These are phyloP conservation scores for Globisporangium cederbergense DNA, from an alignment of 352 stramenopile genomes.

Conservation along the genomic window DNA sequence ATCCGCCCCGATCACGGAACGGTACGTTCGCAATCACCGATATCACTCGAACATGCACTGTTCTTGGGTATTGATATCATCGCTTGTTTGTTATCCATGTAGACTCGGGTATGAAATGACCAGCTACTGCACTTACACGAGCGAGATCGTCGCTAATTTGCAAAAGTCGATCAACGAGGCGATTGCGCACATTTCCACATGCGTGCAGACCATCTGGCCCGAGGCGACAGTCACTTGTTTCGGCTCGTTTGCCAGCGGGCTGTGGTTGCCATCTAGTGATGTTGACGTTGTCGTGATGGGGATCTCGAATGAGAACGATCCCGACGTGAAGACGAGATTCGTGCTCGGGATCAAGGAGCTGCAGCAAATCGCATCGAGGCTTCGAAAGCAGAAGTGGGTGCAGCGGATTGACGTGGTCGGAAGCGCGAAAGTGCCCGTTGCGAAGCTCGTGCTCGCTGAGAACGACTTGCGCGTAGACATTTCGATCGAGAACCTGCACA, in stretches of 20 bases:
- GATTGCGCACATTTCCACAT: slow-evolving; percentile 59
- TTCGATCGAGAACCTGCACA: slow-evolving; percentile 87
- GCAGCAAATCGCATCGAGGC: slow-evolving; percentile 44
- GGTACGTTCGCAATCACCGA: slow-evolving; percentile 11
- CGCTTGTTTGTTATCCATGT: neutral
- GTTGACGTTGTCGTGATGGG: slow-evolving; percentile 87
- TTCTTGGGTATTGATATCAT: neutral
- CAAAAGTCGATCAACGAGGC: slow-evolving; percentile 66
- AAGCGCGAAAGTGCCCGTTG: slow-evolving; percentile 81
- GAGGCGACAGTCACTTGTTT: slow-evolving; percentile 70
- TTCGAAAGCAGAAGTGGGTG: slow-evolving; percentile 68
- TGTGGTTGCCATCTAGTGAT: slow-evolving; percentile 88
- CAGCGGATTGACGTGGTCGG: slow-evolving; percentile 79
- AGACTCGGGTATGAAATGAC: slow-evolving; percentile 61
- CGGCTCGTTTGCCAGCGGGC: slow-evolving; percentile 79
- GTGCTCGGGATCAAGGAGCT: slow-evolving; percentile 49
- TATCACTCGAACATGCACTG: neutral
- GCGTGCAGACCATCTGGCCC: slow-evolving; percentile 72
- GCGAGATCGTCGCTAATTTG: slow-evolving; percentile 47
- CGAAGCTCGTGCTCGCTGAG: slow-evolving; percentile 68
- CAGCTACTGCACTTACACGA: slow-evolving; percentile 63
- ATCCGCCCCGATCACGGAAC: slow-evolving; percentile 30
- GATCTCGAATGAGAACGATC: slow-evolving; percentile 36
- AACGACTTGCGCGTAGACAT: slow-evolving; percentile 81
- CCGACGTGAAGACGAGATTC: slow-evolving; percentile 43